These are phyloP conservation scores for Curvularia sp. DNA, from an alignment of 2,329 filamentous ascomycete species.

Conservation along the genomic window DNA sequence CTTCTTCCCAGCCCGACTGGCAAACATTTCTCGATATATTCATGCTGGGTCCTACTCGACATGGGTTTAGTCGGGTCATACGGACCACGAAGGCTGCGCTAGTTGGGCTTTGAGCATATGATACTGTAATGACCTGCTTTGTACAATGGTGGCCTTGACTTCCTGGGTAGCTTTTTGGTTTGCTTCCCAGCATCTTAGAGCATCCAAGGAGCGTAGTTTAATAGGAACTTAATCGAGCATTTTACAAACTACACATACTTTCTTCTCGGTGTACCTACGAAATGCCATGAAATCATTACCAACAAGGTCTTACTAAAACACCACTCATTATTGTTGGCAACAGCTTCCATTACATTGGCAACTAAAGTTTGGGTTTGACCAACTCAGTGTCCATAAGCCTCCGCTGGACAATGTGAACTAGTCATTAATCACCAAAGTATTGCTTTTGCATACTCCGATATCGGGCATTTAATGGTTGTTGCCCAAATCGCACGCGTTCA, in stretches of 20 bases:
- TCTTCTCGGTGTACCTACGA: neutral
- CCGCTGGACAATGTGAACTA: neutral
- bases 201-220: slow-evolving; percentile 17
- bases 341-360: too few relatives aligned
- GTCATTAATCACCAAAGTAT: neutral
- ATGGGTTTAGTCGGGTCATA: slow-evolving; percentile 5
- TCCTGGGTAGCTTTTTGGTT: slow-evolving; percentile 9
- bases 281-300: neutral
- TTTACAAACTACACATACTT: neutral
- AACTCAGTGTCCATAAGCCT: too few relatives aligned
- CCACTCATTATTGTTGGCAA: too few relatives aligned
- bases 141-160: slow-evolving; percentile 22
- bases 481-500: neutral
- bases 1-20: slow-evolving; percentile 2
- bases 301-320: neutral
- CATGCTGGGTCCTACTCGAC: slow-evolving; percentile 1
- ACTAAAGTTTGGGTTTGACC: neutral
- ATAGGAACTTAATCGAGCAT: slow-evolving; percentile 21
- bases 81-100: slow-evolving; percentile 3
- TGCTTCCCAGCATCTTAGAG: slow-evolving; percentile 8
- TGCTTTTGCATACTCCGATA: neutral
- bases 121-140: slow-evolving; percentile 16
- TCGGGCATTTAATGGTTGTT: neutral
- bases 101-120: slow-evolving; percentile 16
- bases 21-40: slow-evolving; percentile 7